Evolutionary conservation across 2,329 filamentous ascomycete species (phyloP).

Genomic region (Teratosphaeria gauchensis): DNA sequence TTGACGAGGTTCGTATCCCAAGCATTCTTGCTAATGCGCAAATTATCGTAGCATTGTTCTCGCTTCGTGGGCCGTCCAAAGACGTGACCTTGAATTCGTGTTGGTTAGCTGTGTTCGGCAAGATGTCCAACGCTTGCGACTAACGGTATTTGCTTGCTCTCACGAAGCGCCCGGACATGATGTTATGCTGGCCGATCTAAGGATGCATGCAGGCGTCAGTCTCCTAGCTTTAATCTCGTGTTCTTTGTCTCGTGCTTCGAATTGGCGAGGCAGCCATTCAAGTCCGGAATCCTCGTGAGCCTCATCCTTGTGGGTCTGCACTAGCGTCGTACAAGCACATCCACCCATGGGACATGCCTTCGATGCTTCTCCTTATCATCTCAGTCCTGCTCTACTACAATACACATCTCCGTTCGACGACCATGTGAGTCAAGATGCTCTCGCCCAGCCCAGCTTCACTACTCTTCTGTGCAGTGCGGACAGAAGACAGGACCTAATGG

Average conservation of each 20-base stretch:
- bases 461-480: no score
- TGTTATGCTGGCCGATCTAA: background rate
- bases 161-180: constrained; percentile 63
- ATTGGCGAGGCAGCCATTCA: background rate
- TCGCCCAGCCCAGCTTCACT: no score
- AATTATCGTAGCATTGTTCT: constrained; percentile 97
- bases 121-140: constrained; percentile 19
- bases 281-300: background rate
- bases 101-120: constrained; percentile 10
- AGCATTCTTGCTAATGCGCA: constrained; percentile 94
- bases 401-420: no score
- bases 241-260: background rate
- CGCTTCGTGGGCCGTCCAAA: constrained; percentile 93
- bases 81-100: constrained; percentile 69
- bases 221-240: background rate
- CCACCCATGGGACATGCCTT: background rate
- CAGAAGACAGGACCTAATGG: no score
- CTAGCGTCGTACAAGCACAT: background rate
- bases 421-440: no score
- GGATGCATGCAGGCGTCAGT: background rate
- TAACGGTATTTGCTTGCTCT: constrained; percentile 65
- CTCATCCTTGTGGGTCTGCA: background rate
- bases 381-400: no score
- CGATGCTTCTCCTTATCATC: background rate
- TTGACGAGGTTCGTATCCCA: constrained; percentile 99